These are phyloP conservation scores for Ensete glaucum DNA, from an alignment of 176 grass and related monocot genomes.

Conservation along the genomic window DNA sequence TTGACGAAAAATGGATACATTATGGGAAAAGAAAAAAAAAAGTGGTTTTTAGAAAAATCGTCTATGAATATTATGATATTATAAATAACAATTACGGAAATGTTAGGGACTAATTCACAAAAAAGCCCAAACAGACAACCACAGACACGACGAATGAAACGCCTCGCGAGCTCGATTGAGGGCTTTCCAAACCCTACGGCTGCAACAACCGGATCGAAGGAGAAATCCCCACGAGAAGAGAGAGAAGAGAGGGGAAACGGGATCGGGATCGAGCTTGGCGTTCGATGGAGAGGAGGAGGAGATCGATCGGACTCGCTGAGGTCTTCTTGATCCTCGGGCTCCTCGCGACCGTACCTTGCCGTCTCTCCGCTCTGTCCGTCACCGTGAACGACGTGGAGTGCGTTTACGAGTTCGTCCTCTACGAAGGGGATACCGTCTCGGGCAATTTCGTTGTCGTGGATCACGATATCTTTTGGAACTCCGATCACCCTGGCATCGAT, in stretches of 20 bases:
- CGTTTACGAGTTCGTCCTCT: constrained; percentile 93
- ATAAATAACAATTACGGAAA: too few relatives aligned
- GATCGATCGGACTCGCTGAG: constrained; percentile 6
- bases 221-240: too few relatives aligned
- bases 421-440: constrained; percentile 83
- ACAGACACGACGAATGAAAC: too few relatives aligned
- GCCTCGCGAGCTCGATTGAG: too few relatives aligned
- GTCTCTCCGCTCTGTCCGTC: constrained; percentile 50
- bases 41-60: too few relatives aligned
- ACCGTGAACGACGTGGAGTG: constrained; percentile 90
- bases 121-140: too few relatives aligned
- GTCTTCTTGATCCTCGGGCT: constrained; percentile 26
- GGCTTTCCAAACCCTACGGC: too few relatives aligned
- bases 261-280: background rate
- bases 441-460: constrained; percentile 99
- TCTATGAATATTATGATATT: too few relatives aligned
- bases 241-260: background rate
- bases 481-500: constrained; percentile 96
- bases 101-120: too few relatives aligned
- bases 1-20: too few relatives aligned
- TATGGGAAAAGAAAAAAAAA: too few relatives aligned
- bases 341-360: constrained; percentile 19
- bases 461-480: constrained; percentile 96
- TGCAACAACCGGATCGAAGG: too few relatives aligned
- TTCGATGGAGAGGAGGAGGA: constrained; percentile 22